phyloP scores from a whole-genome alignment of 1,284 basidiomycete genomes.

The Austroboletus novae-zelandiae region DNA sequence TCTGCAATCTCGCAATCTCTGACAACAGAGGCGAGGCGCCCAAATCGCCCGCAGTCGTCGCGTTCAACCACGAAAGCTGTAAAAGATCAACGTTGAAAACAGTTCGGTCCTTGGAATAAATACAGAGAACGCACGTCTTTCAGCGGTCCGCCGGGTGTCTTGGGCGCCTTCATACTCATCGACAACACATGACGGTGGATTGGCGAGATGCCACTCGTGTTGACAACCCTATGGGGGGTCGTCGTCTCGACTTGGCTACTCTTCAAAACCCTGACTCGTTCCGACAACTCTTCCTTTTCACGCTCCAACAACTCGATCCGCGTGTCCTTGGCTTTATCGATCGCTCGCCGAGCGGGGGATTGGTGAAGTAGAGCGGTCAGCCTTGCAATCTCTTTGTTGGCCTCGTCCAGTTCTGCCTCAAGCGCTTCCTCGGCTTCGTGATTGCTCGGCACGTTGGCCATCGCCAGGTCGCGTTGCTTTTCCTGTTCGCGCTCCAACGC shows the following conservation, averaged over 20 bases:
- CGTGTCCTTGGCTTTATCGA: conserved; percentile 70
- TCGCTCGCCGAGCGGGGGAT: conserved; percentile 71
- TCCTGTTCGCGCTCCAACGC: conserved; percentile 61
- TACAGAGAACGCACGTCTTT: conserved; percentile 56
- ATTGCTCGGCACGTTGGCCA: conserved; percentile 37
- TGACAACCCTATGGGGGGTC: conserved; percentile 56
- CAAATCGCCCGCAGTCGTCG: conserved; percentile 45
- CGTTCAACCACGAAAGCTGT: conserved; percentile 73
- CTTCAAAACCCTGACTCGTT: conserved; percentile 60
- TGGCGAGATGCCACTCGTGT: conserved; percentile 61
- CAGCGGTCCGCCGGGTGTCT: conserved; percentile 74
- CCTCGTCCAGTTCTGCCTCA: conserved; percentile 77
- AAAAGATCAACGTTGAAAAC: conserved; percentile 7
- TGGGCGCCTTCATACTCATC: conserved; percentile 64
- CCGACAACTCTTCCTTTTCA: conserved; percentile 71
- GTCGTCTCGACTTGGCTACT: conserved; percentile 45
- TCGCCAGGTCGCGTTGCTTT: conserved; percentile 40
- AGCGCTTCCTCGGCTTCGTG: conserved; percentile 60
- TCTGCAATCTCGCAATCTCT: conserved; percentile 66
- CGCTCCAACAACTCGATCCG: conserved; percentile 72
- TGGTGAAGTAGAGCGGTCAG: conserved; percentile 67
- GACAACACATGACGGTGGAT: conserved; percentile 68
- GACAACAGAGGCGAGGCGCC: conserved; percentile 54
- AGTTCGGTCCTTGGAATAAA: background rate
- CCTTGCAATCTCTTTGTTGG: conserved; percentile 76